Percentiles rank a stretch among this genome's conserved stretches.
phyloP scores from a whole-genome alignment of 1,139 yeast genomes.

The Zygosaccharomyces pseudobailii region DNA sequence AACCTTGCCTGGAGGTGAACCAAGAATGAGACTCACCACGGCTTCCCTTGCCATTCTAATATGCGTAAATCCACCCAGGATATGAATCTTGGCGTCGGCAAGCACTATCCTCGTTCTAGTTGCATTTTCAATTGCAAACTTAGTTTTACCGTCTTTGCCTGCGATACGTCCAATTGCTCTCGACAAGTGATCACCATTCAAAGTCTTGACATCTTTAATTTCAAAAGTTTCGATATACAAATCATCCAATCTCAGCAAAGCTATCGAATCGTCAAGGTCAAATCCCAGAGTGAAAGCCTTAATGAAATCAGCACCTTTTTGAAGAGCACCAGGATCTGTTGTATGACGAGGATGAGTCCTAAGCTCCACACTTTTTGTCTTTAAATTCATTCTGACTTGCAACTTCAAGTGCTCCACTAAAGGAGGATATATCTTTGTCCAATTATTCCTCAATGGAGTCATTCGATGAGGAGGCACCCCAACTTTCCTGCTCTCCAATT shows the following conservation, averaged over 20 bases:
- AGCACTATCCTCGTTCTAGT: constrained; percentile 95
- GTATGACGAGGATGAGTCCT: constrained; percentile 75
- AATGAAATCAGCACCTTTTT: constrained; percentile 94
- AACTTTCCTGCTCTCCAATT: constrained; percentile 80
- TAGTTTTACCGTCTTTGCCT: constrained; percentile 98
- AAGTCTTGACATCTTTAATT: constrained; percentile 91
- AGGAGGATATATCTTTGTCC: constrained; percentile 95
- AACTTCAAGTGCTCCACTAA: constrained; percentile 88
- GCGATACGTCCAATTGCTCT: constrained; percentile 99
- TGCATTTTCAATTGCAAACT: constrained; percentile 96
- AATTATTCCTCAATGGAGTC: constrained; percentile 81
- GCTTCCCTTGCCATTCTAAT: constrained; percentile 97
- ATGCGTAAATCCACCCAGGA: constrained; percentile 93
- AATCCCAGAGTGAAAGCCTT: constrained; percentile 94
- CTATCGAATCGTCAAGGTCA: constrained; percentile 95
- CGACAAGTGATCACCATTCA: constrained; percentile 92
- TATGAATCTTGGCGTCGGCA: constrained; percentile 95
- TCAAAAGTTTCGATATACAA: constrained; percentile 95
- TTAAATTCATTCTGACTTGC: constrained; percentile 93
- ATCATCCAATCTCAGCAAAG: constrained; percentile 88
- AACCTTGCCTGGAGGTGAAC: constrained; percentile 98
- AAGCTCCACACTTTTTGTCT: constrained; percentile 78
- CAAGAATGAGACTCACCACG: constrained; percentile 88
- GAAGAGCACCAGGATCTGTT: constrained; percentile 88
- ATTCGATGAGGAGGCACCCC: constrained; percentile 96